A percentile compares a stretch with the other conserved stretches of the same genome.
These are phyloP conservation scores for Domatiomyces globalis DNA, from an alignment of 2,329 filamentous ascomycete species.

Conservation along the genomic window DNA sequence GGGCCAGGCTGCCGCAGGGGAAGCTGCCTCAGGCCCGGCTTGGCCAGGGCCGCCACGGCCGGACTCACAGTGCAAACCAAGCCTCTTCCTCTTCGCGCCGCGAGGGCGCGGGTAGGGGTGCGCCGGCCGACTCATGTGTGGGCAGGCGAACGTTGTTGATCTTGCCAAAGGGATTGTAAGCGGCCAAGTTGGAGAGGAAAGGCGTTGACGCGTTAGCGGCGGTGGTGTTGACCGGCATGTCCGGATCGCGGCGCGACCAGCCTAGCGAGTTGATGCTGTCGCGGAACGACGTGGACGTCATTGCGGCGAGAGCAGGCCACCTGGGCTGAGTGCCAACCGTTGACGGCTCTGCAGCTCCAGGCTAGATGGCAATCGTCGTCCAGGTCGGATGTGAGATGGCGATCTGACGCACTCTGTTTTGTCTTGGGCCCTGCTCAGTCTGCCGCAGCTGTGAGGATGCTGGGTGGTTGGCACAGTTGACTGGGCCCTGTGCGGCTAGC, in stretches of 20 bases:
- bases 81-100: slow-evolving; percentile 89
- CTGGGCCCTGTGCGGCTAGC: no score
- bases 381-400: neutral
- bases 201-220: slow-evolving; percentile 49
- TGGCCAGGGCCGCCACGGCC: neutral
- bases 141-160: slow-evolving; percentile 83
- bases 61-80: slow-evolving; percentile 80
- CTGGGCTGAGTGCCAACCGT: neutral
- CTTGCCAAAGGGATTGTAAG: slow-evolving; percentile 68
- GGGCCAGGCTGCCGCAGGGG: neutral
- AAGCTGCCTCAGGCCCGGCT: neutral
- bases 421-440: neutral
- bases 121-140: slow-evolving; percentile 66
- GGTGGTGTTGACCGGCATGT: slow-evolving; percentile 55
- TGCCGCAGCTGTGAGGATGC: neutral
- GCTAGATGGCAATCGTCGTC: neutral
- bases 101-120: slow-evolving; percentile 69
- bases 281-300: slow-evolving; percentile 81
- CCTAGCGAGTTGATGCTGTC: slow-evolving; percentile 91
- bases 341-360: neutral
- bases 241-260: slow-evolving; percentile 74
- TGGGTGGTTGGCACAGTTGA: no score
- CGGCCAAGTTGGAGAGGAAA: slow-evolving; percentile 66
- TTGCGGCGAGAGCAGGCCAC: slow-evolving; percentile 25
- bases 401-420: neutral